Evolutionary conservation across 2,329 filamentous ascomycete species (phyloP).

Genomic region (Bipolaris cookei): DNA sequence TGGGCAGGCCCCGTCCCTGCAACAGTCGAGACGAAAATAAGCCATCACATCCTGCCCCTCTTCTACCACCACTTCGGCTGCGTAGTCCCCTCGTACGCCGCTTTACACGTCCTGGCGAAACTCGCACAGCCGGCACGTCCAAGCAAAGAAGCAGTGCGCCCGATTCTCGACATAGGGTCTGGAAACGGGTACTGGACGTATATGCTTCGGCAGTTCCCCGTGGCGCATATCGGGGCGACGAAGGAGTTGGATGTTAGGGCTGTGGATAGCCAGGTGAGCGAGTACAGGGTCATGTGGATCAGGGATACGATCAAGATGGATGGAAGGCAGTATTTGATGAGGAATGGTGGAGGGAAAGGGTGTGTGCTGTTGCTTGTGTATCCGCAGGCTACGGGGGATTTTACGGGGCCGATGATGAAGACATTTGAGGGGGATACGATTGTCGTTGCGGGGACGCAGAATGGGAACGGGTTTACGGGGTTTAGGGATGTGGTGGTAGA

Average conservation of each 20-base stretch:
- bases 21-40: slow-evolving; percentile 60
- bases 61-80: slow-evolving; percentile 83
- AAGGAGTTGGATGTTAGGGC: slow-evolving; percentile 63
- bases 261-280: slow-evolving; percentile 71
- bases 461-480: slow-evolving; percentile 74
- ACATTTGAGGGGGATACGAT: slow-evolving; percentile 69
- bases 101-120: slow-evolving; percentile 64
- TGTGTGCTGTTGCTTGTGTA: slow-evolving; percentile 74
- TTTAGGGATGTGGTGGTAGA: slow-evolving; percentile 69
- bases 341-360: slow-evolving; percentile 55
- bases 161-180: slow-evolving; percentile 70
- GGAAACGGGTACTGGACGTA: slow-evolving; percentile 80
- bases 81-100: slow-evolving; percentile 71
- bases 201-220: slow-evolving; percentile 72
- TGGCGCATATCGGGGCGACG: slow-evolving; percentile 61
- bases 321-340: slow-evolving; percentile 64
- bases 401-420: slow-evolving; percentile 67
- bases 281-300: slow-evolving; percentile 74
- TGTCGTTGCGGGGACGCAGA: slow-evolving; percentile 77
- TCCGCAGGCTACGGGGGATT: slow-evolving; percentile 70
- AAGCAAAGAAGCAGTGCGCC: slow-evolving; percentile 48
- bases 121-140: slow-evolving; percentile 52
- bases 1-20: slow-evolving; percentile 67
- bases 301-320: slow-evolving; percentile 68
- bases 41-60: slow-evolving; percentile 73